Percentiles rank a stretch among this genome's conserved stretches.
These are phyloP conservation scores for Emiliania huxleyi DNA, from an alignment of 78 protist genomes.

Conservation along the genomic window DNA sequence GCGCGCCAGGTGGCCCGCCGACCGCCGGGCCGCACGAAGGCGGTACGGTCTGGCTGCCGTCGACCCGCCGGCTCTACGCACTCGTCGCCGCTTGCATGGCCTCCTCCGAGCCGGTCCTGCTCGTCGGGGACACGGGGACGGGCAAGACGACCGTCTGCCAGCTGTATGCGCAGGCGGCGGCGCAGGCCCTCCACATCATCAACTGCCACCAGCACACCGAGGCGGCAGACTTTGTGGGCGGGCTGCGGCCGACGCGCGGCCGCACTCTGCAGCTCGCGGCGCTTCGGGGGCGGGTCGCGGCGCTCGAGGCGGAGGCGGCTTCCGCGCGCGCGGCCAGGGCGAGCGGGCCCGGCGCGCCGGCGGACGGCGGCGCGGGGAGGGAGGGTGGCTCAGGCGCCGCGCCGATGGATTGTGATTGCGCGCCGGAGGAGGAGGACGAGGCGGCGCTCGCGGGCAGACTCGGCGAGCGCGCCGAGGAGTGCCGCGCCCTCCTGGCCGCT, in stretches of 20 bases:
- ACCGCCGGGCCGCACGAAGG: background rate
- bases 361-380: no score
- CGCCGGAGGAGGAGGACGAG: background rate
- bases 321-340: background rate
- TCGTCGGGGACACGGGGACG: constrained; percentile 98
- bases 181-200: constrained; percentile 72
- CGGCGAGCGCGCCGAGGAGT: background rate
- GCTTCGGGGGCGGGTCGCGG: background rate
- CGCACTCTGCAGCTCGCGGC: background rate
- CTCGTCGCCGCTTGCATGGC: constrained; percentile 78
- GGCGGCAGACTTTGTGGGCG: constrained; percentile 97
- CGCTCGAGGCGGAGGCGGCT: background rate
- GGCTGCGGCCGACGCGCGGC: constrained; percentile 92
- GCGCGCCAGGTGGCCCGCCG: background rate
- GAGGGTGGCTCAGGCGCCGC: no score
- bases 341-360: background rate
- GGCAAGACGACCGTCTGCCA: constrained; percentile 97
- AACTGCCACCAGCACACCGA: constrained; percentile 99
- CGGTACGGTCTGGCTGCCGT: constrained; percentile 80
- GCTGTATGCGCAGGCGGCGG: background rate
- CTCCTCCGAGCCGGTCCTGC: constrained; percentile 88
- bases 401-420: background rate
- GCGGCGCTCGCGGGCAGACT: background rate
- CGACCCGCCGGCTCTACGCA: constrained; percentile 74
- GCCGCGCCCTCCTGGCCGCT: background rate